A percentile compares a stretch with the other conserved stretches of the same genome.
phyloP scores from a whole-genome alignment of 495 filamentous ascomycete genomes.

The Penicillium crystallinum region DNA sequence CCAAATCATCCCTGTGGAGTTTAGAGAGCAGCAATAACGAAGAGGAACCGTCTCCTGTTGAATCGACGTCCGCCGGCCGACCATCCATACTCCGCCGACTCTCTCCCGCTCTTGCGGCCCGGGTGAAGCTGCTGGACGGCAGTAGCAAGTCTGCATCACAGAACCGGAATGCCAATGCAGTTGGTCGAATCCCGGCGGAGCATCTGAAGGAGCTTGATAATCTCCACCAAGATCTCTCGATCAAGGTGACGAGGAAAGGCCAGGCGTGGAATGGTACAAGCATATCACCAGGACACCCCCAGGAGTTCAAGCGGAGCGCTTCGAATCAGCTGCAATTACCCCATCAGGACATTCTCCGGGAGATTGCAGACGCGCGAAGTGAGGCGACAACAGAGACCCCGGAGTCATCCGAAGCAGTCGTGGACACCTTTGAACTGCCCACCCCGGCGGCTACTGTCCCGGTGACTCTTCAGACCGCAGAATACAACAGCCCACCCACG shows the following conservation, averaged over 20 bases:
- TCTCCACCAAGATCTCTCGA: conserved; percentile 53
- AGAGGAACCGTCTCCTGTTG: conserved; percentile 21
- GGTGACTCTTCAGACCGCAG: conserved; percentile 8
- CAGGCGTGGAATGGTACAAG: conserved; percentile 55
- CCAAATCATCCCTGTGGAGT: conserved; percentile 42
- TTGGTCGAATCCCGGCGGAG: conserved; percentile 70
- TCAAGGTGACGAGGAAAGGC: conserved; percentile 53
- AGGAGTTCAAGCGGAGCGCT: conserved; percentile 10
- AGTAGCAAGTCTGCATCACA: conserved; percentile 44
- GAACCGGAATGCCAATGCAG: conserved; percentile 37
- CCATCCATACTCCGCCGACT: conserved; percentile 40
- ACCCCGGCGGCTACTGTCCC: conserved; percentile 6
- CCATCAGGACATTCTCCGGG: conserved; percentile 13
- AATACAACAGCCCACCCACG: conserved; percentile 11
- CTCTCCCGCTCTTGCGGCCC: conserved; percentile 70
- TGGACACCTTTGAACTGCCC: conserved; percentile 14
- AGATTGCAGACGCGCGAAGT: conserved; percentile 13
- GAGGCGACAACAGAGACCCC: background rate
- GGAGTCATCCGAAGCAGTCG: conserved; percentile 17
- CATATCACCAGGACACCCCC: conserved; percentile 13
- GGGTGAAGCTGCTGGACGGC: conserved; percentile 66
- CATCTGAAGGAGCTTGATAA: conserved; percentile 64
- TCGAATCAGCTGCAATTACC: conserved; percentile 22
- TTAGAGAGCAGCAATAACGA: conserved; percentile 36
- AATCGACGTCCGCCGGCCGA: conserved; percentile 20